phyloP scores from a whole-genome alignment of 2,329 filamentous ascomycete genomes.

The Colletotrichum spinosum region DNA sequence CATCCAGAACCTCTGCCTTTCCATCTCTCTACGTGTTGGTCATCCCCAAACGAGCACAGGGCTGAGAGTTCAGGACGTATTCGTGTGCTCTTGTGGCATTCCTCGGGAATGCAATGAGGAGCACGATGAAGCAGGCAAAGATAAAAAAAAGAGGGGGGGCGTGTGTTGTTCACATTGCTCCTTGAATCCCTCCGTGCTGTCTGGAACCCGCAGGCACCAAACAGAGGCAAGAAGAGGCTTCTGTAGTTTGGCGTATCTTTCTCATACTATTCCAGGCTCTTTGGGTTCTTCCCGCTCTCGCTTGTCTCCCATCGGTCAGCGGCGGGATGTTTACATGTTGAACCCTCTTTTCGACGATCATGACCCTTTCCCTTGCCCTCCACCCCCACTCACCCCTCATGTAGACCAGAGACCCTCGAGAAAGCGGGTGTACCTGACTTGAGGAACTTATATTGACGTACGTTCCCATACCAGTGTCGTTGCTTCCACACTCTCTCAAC shows the following conservation, averaged over 20 bases:
- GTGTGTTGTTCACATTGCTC: slow-evolving; percentile 19
- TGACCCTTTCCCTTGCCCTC: slow-evolving; percentile 29
- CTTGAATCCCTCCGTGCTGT: neutral
- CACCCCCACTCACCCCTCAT: slow-evolving; percentile 10
- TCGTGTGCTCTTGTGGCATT: slow-evolving; percentile 4
- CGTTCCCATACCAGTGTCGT: slow-evolving; percentile 30
- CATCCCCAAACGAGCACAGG: slow-evolving; percentile 26
- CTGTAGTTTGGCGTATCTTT: too few species aligned
- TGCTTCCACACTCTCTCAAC: too few species aligned
- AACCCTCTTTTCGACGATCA: neutral
- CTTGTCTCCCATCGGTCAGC: slow-evolving; percentile 18
- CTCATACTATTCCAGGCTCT: neutral
- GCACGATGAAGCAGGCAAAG: slow-evolving; percentile 27
- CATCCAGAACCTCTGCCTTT: too few species aligned
- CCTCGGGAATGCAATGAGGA: slow-evolving; percentile 27
- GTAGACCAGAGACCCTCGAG: too few species aligned
- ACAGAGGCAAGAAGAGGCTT: neutral
- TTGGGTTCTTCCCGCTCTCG: neutral
- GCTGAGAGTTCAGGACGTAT: slow-evolving; percentile 2
- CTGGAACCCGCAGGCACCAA: slow-evolving; percentile 26
- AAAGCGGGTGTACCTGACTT: slow-evolving; percentile 35
- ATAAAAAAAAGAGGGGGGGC: slow-evolving; percentile 14
- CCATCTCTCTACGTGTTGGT: slow-evolving; percentile 28
- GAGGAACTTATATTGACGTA: slow-evolving; percentile 39
- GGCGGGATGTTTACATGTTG: slow-evolving; percentile 8